These are phyloP conservation scores for Camelina laxa DNA, from an alignment of 345 rosid species.

Conservation along the genomic window DNA sequence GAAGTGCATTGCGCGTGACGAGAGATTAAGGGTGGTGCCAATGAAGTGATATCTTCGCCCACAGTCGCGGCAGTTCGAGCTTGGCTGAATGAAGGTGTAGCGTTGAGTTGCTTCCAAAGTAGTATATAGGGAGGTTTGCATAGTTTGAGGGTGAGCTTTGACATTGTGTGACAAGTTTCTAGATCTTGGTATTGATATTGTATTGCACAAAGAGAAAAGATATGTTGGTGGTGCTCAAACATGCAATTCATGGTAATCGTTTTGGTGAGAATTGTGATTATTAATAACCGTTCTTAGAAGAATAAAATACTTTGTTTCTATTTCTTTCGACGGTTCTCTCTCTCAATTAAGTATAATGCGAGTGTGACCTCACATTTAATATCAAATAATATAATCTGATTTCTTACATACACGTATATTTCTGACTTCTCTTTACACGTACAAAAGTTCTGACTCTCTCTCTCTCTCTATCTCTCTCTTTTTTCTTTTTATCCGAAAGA, in stretches of 20 bases:
- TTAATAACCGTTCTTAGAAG: not conserved
- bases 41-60: no score
- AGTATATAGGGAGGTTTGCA: not conserved
- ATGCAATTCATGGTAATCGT: not conserved
- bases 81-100: not conserved
- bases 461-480: no score
- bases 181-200: no score
- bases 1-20: no score
- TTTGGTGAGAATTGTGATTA: not conserved
- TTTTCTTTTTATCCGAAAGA: conserved; percentile 14
- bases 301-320: not conserved
- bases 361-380: conserved; percentile 3
- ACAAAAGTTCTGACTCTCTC: no score
- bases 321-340: not conserved
- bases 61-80: not conserved
- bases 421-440: not conserved
- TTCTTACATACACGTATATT: not conserved
- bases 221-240: no score
- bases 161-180: not conserved
- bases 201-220: no score
- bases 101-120: not conserved
- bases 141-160: not conserved
- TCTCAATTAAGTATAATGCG: conserved; percentile 9
- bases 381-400: conserved; percentile 14
- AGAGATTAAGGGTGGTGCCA: no score